Base-by-base conservation (phyloP, 1,284 basidiomycete genomes). In the Sphaerobolus stellatus region DNA sequence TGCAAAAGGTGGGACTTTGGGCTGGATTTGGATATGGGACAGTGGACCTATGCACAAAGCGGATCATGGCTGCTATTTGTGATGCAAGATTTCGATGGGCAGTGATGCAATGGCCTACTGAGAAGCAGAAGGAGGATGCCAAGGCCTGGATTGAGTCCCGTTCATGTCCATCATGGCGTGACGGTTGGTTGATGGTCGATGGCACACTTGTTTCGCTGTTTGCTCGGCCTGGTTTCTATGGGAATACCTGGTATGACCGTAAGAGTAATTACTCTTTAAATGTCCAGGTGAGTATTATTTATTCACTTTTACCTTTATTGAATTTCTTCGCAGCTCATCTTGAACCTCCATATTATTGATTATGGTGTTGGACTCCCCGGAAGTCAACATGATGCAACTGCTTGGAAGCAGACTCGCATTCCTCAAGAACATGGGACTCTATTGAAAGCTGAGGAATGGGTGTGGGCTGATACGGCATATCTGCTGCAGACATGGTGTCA, bases 251-350 rank as follows among this genome's bases (percentile, higher is more conserved):
- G 48, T 75, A 71, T 58, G 68, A 74, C 52, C 51, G 64, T 2
- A 75, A 76, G 54, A 63, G 58, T 22, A 70, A 71, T 38, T 73
- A 73, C 51, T 72, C 69, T 2, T 34, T 74, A 7, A 73, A 74
- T 61, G 34, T 72, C n/a, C 71, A 69, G 58, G 67, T 67, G 54
- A 34, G 60, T 64, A 4, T 31, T 9, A 27, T 27, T 14, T 30
- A 50, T 33, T 8, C 27, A 4, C 5, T 14, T 4, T 40, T 13
- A 24, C 11, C 5, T 18, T 7, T 44, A n/a, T 43, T 41, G 53
- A 24, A 52, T 16, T 16, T 41, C 2, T 48, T 49, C 33, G 20
- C 46, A n/a, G n/a, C 9, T 20, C 54, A 61, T 61, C 18, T 63
- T 36, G n/a, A 52, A 72, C 50, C 62, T 71, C 6, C 59, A 51